These are phyloP conservation scores for Solanum pinnatisectum DNA, from an alignment of 257 asterid genomes.

Conservation along the genomic window DNA sequence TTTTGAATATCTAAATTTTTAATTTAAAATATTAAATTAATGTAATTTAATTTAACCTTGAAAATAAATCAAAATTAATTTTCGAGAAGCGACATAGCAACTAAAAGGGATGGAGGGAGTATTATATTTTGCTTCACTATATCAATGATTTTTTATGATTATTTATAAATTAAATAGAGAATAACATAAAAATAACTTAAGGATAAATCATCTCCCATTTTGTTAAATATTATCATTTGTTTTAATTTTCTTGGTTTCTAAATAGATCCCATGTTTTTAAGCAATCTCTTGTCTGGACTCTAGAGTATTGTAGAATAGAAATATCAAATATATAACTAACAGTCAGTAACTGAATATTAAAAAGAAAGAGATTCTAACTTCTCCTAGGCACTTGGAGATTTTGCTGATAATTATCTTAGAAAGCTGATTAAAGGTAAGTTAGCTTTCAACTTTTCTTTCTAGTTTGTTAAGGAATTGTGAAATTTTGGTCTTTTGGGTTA, in stretches of 20 bases:
- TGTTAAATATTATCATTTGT: neutral
- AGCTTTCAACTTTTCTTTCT: neutral
- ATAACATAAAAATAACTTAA: neutral
- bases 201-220: neutral
- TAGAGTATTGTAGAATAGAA: slow-evolving; percentile 2
- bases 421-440: slow-evolving; percentile 12
- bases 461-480: neutral
- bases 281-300: slow-evolving; percentile 18
- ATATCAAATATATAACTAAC: neutral
- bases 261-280: slow-evolving; percentile 12
- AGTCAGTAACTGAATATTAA: neutral
- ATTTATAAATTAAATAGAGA: no score
- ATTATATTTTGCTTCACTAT: neutral
- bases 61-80: no score
- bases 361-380: neutral
- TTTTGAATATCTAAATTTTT: no score
- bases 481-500: neutral
- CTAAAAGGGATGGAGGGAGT: no score
- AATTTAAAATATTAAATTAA: no score
- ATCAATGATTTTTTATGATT: no score
- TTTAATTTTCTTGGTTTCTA: slow-evolving; percentile 18
- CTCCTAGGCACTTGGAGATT: slow-evolving; percentile 25
- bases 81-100: no score
- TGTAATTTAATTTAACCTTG: no score
- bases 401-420: slow-evolving; percentile 16